Conservation (phyloP, 176 grass and related monocot genomes). For the Otatea glauca region DNA sequence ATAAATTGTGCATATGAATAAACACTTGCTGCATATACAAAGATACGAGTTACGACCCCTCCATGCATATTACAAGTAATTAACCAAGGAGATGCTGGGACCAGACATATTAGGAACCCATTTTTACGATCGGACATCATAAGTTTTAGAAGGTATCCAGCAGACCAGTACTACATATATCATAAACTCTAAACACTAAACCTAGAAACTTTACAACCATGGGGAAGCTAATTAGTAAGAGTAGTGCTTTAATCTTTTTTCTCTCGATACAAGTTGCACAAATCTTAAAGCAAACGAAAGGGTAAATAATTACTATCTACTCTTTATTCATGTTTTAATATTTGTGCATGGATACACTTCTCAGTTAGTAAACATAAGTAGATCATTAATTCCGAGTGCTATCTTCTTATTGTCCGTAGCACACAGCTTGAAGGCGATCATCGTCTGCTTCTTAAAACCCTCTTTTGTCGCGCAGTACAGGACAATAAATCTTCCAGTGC, state of each 20-base stretch:
- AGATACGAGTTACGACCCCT: background rate
- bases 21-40: background rate
- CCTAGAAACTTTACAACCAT: too few species aligned
- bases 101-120: background rate
- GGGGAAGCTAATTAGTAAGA: background rate
- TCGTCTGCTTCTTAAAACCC: background rate
- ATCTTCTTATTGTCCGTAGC: background rate
- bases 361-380: too few species aligned
- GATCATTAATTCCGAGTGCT: background rate
- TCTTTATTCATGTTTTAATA: too few species aligned
- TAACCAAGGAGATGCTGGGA: background rate
- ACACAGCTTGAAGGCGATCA: background rate
- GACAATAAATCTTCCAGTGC: slow-evolving; percentile 39
- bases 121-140: background rate
- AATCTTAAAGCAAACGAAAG: too few species aligned
- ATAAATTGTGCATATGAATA: background rate
- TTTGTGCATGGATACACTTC: too few species aligned
- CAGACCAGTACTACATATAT: background rate
- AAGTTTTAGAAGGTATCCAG: background rate
- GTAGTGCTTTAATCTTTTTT: too few species aligned
- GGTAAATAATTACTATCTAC: too few species aligned
- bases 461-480: background rate
- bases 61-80: background rate
- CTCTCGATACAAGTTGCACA: too few species aligned
- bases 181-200: background rate